phyloP scores from a whole-genome alignment of 2,329 filamentous ascomycete species.

The Spiromastix sp. region DNA sequence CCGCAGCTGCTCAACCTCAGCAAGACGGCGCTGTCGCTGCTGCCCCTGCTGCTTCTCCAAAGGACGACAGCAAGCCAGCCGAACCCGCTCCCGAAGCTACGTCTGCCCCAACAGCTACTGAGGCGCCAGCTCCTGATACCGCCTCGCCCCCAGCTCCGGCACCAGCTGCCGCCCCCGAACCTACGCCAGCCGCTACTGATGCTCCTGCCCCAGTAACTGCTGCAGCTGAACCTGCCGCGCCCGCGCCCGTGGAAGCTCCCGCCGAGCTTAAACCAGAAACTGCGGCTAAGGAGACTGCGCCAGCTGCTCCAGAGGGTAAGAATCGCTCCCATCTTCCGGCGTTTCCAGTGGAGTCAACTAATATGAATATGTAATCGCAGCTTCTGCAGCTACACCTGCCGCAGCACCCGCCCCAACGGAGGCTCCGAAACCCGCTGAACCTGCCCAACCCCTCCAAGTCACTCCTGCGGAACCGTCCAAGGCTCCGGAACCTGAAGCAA shows the following conservation, averaged over 20 bases:
- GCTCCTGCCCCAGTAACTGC: conserved; percentile 8
- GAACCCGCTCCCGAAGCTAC: conserved; percentile 6
- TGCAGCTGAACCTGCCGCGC: conserved; percentile 1
- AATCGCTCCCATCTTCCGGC: background rate
- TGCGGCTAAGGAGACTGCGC: conserved; percentile 22
- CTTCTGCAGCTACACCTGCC: background rate
- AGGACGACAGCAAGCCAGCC: conserved; percentile 8
- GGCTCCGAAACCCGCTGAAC: conserved; percentile 1
- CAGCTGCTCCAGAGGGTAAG: conserved; percentile 1
- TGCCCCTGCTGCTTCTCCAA: conserved; percentile 7
- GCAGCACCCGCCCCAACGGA: conserved; percentile 3
- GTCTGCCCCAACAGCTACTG: conserved; percentile 8
- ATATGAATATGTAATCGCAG: background rate
- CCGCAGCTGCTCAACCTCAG: conserved; percentile 4
- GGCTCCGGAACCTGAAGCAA: background rate
- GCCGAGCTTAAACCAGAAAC: conserved; percentile 10
- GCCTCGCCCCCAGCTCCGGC: conserved; percentile 5
- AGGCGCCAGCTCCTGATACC: conserved; percentile 7
- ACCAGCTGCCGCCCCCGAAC: conserved; percentile 8
- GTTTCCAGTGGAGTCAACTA: background rate
- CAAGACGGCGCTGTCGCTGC: conserved; percentile 8
- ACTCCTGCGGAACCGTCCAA: background rate
- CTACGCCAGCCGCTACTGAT: conserved; percentile 6
- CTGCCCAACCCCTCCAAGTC: background rate
- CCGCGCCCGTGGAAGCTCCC: background rate